Conservation (phyloP, 2,329 filamentous ascomycete species). For the Penicillium expansum region DNA sequence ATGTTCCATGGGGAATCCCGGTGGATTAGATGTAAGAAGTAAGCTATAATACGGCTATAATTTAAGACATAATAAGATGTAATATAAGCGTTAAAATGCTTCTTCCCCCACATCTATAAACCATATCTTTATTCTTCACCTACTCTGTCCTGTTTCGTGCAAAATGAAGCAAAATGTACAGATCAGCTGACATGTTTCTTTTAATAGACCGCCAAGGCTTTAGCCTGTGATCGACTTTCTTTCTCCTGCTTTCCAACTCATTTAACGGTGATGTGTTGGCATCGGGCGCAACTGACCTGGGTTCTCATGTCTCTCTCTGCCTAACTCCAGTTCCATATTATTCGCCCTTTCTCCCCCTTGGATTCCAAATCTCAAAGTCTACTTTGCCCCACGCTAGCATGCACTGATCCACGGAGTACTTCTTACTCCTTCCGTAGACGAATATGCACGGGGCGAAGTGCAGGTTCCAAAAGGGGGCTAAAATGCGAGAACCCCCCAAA, state of each 20-base stretch:
- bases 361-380: not conserved
- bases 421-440: not conserved
- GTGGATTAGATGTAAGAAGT: not conserved
- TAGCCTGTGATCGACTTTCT: slow-evolving; percentile 1
- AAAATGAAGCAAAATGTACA: not conserved
- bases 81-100: not conserved
- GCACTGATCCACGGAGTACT: not conserved
- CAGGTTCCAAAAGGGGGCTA: not conserved
- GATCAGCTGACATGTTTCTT: not conserved
- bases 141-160: not conserved
- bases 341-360: too few relatives aligned
- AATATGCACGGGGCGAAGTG: not conserved
- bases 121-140: too few relatives aligned
- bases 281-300: slow-evolving; percentile 1
- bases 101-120: not conserved
- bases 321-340: not conserved
- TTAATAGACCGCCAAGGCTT: not conserved
- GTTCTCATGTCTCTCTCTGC: not conserved
- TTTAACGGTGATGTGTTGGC: slow-evolving; percentile 9
- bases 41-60: not conserved
- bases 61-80: too few relatives aligned
- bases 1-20: not conserved
- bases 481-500: too few relatives aligned
- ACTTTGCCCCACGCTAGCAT: not conserved
- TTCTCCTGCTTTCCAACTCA: not conserved